These are phyloP conservation scores for Fusarium dlaminii DNA, from an alignment of 2,329 filamentous ascomycete genomes.

Conservation along the genomic window DNA sequence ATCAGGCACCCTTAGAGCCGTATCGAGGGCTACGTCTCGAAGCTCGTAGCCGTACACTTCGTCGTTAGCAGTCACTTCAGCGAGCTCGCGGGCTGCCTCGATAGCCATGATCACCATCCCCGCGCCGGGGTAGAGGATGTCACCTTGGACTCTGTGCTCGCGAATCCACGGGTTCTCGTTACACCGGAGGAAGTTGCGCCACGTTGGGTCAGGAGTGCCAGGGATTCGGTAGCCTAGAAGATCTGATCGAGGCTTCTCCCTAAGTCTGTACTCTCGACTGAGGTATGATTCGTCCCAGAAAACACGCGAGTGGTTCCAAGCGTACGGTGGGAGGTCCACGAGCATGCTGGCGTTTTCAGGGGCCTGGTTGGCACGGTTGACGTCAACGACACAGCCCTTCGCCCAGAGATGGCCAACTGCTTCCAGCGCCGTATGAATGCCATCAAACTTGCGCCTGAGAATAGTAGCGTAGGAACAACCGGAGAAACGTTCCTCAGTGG, in stretches of 20 bases:
- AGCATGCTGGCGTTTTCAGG: slow-evolving; percentile 37
- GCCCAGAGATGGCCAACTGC: slow-evolving; percentile 27
- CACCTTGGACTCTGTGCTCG: slow-evolving; percentile 53
- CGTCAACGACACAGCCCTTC: slow-evolving; percentile 5
- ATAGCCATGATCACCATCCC: slow-evolving; percentile 47
- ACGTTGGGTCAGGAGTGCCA: slow-evolving; percentile 52
- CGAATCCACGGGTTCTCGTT: slow-evolving; percentile 52
- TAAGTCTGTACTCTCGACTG: slow-evolving; percentile 30
- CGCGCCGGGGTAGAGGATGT: slow-evolving; percentile 54
- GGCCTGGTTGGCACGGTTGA: background rate
- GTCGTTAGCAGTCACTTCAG: background rate
- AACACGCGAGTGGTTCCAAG: slow-evolving; percentile 42
- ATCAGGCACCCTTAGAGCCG: background rate
- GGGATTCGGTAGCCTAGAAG: slow-evolving; percentile 42
- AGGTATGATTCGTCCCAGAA: slow-evolving; percentile 50
- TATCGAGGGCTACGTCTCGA: background rate
- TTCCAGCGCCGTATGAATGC: slow-evolving; percentile 9
- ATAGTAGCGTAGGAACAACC: slow-evolving; percentile 13
- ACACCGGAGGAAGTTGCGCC: slow-evolving; percentile 46
- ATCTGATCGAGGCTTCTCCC: slow-evolving; percentile 44
- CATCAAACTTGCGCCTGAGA: slow-evolving; percentile 19
- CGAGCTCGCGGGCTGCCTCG: background rate
- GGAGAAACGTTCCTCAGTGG: background rate
- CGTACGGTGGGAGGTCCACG: slow-evolving; percentile 50
- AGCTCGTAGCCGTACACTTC: background rate